phyloP scores from a whole-genome alignment of 148 eudicot genomes.

The Rhododendron vialii region DNA sequence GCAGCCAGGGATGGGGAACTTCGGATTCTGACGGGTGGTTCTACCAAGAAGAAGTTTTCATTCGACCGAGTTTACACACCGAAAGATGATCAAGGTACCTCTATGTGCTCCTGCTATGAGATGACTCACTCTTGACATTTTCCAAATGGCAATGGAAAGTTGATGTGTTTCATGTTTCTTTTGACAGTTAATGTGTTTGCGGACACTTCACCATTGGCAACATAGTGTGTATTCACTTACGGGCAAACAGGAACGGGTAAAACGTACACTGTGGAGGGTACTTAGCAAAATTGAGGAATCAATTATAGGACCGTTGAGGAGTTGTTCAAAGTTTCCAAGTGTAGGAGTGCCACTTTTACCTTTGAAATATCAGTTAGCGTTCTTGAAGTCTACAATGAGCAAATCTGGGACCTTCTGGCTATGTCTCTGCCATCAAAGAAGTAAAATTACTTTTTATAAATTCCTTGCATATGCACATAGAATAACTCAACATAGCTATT shows the following conservation, averaged over 20 bases:
- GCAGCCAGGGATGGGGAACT: constrained; percentile 87
- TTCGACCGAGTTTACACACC: constrained; percentile 88
- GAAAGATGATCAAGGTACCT: constrained; percentile 80
- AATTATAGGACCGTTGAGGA: constrained; percentile 88
- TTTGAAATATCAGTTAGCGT: constrained; percentile 80
- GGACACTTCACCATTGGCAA: constrained; percentile 93
- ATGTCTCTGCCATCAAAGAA: constrained; percentile 56
- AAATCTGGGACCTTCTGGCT: constrained; percentile 74
- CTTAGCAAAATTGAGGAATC: constrained; percentile 68
- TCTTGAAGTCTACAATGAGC: constrained; percentile 95
- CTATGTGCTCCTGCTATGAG: background rate
- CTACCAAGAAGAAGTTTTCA: constrained; percentile 59
- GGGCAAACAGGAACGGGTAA: constrained; percentile 96
- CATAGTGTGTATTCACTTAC: constrained; percentile 88
- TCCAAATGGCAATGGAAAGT: background rate
- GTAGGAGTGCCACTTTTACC: constrained; percentile 53
- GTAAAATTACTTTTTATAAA: constrained; percentile 22
- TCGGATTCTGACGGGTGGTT: constrained; percentile 43
- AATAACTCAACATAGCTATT: background rate
- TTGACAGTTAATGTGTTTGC: constrained; percentile 71
- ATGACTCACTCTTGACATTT: background rate
- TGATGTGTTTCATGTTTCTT: constrained; percentile 3
- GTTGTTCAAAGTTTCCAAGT: constrained; percentile 56
- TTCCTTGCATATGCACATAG: background rate
- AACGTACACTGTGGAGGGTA: constrained; percentile 96